Evolutionary conservation across 148 eudicot species (phyloP), one percentile per base, ranked within the genome.

Genomic region (Talinum fruticosum): DNA sequence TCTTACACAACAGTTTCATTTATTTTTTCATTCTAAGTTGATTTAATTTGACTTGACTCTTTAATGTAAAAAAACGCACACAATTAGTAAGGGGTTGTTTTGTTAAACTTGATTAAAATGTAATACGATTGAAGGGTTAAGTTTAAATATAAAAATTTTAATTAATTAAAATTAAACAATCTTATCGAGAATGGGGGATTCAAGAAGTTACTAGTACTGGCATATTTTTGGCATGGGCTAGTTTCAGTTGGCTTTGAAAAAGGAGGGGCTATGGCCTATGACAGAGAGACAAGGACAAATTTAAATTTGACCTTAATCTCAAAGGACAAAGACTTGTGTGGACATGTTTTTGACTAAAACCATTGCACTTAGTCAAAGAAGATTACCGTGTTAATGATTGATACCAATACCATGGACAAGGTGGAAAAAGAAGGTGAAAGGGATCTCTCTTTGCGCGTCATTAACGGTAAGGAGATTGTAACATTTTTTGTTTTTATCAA

Each of bases 281-380:
- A 6, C 6, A 5, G 28, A 23, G 64, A 59, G 64, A 23, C 28
- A 59, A 59, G 13, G 64, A 59, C 29, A 23, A 24, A 59, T 59
- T n/a, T 8, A 59, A 59, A 59, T 59, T 59, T 59, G 64, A 59
- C 64, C 64, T 59, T 59, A 59, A n/a, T 24, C 64, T 59, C 64
- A 59, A n/a, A 59, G 28, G 64, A 59, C 29, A 24, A 59, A 7
- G 64, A 59, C 64, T 59, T n/a, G 64, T 59, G 16, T 59, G 18
- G 64, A 59, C 64, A 59, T 59, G 64, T 59, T 8, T n/a, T 59
- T 59, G 64, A 59, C 64, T 59, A 59, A n/a, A n/a, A 59, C 29
- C 29, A 59, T 23, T 23, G 64, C 64, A n/a, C 29, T 59, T 59
- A 59, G 64, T 59, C 64, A 59, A 59, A 59, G 2, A 1, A 23